Base-by-base conservation (phyloP, 495 filamentous ascomycete genomes). In the Acidiella bohemica region DNA sequence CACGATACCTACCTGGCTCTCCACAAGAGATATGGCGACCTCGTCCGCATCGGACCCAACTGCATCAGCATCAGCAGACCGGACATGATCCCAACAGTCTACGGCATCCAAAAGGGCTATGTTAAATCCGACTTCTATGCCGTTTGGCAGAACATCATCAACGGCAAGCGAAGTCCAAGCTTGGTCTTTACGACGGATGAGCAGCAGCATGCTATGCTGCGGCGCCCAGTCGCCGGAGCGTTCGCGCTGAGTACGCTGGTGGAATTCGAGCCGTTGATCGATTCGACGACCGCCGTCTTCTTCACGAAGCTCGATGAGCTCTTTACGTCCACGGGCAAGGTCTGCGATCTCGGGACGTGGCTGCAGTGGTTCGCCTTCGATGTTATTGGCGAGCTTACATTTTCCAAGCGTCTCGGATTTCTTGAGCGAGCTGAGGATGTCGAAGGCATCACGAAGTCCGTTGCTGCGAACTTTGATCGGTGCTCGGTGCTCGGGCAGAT, bases 321-420 rank as follows among this genome's bases (percentile, higher is more conserved):
- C 5, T 63, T 62, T 44, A 43, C 44, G 1, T 32, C 36, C 4
- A 53, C 53, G 0, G 44, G 36, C 2, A 59, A 49, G 20, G 18
- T 46, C 3, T 63, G 53, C 16, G 56, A 60, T 25, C 45, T 64
- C 1, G 57, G 56, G 13, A 41, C 59, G 12, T 70, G 62, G 64
- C 37, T 70, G 22, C 60, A 65, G 45, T 65, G 50, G 36, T 72
- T 63, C 45, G 66, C 66, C 2, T 67, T 60, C 41, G 66, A 68
- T 50, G 60, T 61, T 18, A 63, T 64, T 13, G 57, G 58, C n/a
- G 55, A 57, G 26, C 45, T 66, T 12, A 60, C 57, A 9, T 67
- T 68, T 38, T 51, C 52, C 6, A 53, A 54, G 21, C 51, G 59
- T 14, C 50, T 59, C 2, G 62, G 63, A 1, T 64, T 65, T 30